phyloP scores from a whole-genome alignment of 1,139 yeast species.

The Debaryomyces psychrophilus region DNA sequence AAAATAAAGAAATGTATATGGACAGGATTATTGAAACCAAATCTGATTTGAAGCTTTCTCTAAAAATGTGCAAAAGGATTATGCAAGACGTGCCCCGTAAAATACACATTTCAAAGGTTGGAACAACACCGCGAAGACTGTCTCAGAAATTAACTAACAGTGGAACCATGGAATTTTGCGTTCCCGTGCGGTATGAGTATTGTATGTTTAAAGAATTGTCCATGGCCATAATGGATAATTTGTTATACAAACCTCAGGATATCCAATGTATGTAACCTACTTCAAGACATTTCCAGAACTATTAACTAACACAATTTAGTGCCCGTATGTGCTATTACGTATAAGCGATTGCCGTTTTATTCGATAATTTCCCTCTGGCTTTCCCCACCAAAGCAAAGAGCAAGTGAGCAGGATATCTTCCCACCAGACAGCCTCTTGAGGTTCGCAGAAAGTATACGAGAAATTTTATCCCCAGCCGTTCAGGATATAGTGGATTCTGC shows the following conservation, averaged over 20 bases:
- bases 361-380: slow-evolving; percentile 28
- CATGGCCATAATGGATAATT: slow-evolving; percentile 17
- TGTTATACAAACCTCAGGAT: slow-evolving; percentile 19
- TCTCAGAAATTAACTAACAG: slow-evolving; percentile 13
- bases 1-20: slow-evolving; percentile 11
- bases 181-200: slow-evolving; percentile 14
- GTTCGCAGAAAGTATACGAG: slow-evolving; percentile 20
- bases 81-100: slow-evolving; percentile 13
- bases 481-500: slow-evolving; percentile 16
- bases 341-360: slow-evolving; percentile 20
- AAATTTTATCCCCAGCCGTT: slow-evolving; percentile 14
- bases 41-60: slow-evolving; percentile 19
- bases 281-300: neutral
- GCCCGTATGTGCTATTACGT: slow-evolving; percentile 25
- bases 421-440: slow-evolving; percentile 14
- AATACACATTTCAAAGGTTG: slow-evolving; percentile 20
- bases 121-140: slow-evolving; percentile 20
- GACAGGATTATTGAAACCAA: slow-evolving; percentile 20
- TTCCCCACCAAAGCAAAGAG: slow-evolving; percentile 18
- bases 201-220: slow-evolving; percentile 18
- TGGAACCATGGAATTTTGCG: slow-evolving; percentile 17
- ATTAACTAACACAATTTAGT: slow-evolving; percentile 18
- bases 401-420: slow-evolving; percentile 12
- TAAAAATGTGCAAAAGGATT: slow-evolving; percentile 12
- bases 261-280: slow-evolving; percentile 19